A percentile compares a stretch with the other conserved stretches of the same genome.
These are phyloP conservation scores for Phytophthora vignae DNA, from an alignment of 352 stramenopile species.

Conservation along the genomic window DNA sequence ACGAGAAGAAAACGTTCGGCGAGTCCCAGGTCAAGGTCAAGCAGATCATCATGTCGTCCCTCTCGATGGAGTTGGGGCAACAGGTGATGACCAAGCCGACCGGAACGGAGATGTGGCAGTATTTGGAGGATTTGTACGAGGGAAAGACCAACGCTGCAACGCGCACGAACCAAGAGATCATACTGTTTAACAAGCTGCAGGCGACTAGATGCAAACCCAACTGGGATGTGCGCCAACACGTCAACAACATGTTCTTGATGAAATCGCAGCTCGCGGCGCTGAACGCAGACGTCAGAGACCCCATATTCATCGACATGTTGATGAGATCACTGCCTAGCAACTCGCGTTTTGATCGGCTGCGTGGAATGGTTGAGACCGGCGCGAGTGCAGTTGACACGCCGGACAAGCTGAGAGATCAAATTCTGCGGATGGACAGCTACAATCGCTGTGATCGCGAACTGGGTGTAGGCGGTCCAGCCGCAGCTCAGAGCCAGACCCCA, in stretches of 20 bases:
- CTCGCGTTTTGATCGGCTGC: neutral
- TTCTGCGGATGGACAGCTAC: neutral
- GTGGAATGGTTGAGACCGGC: neutral
- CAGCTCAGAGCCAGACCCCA: neutral
- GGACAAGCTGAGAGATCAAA: neutral
- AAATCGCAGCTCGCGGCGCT: constrained; percentile 4
- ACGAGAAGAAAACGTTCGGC: too few relatives aligned
- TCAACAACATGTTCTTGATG: constrained; percentile 18
- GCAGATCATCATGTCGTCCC: neutral
- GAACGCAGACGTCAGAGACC: constrained; percentile 8
- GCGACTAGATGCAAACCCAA: constrained; percentile 12
- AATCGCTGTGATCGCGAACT: neutral
- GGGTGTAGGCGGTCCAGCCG: neutral
- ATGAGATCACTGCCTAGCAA: neutral
- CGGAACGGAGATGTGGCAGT: constrained; percentile 7
- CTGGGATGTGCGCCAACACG: constrained; percentile 13
- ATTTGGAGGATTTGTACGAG: constrained; percentile 3
- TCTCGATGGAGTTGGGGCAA: neutral
- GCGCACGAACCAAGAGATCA: constrained; percentile 22
- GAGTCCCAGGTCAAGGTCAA: too few relatives aligned
- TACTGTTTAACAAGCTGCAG: constrained; percentile 22
- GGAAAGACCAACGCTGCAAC: constrained; percentile 12
- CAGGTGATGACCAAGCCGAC: constrained; percentile 12
- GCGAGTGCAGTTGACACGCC: neutral
- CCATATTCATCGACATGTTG: constrained; percentile 12